Base-by-base conservation (phyloP, 345 rosid genomes). In the Ceriops decandra region DNA sequence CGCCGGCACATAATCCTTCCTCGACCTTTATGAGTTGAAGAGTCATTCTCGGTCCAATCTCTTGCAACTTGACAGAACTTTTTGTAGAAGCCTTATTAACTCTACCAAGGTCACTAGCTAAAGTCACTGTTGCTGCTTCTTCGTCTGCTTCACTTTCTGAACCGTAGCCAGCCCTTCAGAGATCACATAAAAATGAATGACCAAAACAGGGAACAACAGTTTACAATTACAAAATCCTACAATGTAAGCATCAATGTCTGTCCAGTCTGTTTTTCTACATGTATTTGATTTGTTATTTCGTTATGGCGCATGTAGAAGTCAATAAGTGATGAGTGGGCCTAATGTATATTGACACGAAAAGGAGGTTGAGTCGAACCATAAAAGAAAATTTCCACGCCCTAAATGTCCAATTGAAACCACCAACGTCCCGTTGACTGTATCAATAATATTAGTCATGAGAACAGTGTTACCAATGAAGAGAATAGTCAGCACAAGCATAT, bases 101-200 rank as follows among this genome's bases (percentile, higher is more conserved):
- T 75, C 98, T 77, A 65, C 95, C 89, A 59, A 90, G 81, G 81
- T 91, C 90, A 76, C 87, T 83, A 17, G 82, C 70, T 80, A 92
- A 68, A 62, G 92, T 88, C 80, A 95, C 97, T 2, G 85, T 87
- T 8, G 99, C 97, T 6, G 96, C 96, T 77, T 95, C 99, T 65
- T 88, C 97, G 67, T 92, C 98, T 54, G 82, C 91, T 84, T 95
- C 98, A 68, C 98, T 95, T 83, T 92, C 99, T 74, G 97, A 90
- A 71, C 93, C 99, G 35, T 90, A 90, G 68, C 97, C 97, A 75
- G 86, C 90, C 82, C 98, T 92, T 80, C 26, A 63, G 69, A 61
- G 35, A 30, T 61, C 65, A 67, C 46, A 63, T 9, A 26, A 7
- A 69, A 64, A 52, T 35, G 36, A 62, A 64, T 35, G 51, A 53